phyloP scores from a whole-genome alignment of 768 basidiomycete species.

The Jaapia argillacea region DNA sequence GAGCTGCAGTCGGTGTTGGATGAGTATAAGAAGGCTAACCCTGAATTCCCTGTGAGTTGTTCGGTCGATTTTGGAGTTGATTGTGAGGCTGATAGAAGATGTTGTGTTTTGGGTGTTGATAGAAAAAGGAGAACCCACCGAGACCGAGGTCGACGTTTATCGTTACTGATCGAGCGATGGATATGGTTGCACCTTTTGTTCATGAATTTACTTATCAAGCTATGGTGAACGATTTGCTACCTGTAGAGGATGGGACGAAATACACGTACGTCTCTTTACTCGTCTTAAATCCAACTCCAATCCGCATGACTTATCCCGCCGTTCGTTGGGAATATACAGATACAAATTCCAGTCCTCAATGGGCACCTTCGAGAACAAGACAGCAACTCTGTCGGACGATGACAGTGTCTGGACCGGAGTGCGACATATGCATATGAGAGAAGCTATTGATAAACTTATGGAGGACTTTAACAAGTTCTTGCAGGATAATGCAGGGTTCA shows the following conservation, averaged over 20 bases:
- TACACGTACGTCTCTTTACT: conserved; percentile 69
- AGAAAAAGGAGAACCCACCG: conserved; percentile 22
- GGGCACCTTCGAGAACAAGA: conserved; percentile 83
- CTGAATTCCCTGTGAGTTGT: conserved; percentile 76
- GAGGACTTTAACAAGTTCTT: conserved; percentile 91
- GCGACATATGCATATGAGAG: conserved; percentile 97
- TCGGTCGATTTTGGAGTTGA: too few species aligned
- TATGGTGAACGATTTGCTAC: conserved; percentile 92
- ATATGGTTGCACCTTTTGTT: conserved; percentile 78
- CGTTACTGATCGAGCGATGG: conserved; percentile 96
- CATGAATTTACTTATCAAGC: conserved; percentile 99
- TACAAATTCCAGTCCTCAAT: conserved; percentile 90
- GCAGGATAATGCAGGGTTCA: conserved; percentile 90
- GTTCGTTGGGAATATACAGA: too few species aligned
- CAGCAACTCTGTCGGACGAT: conserved; percentile 72
- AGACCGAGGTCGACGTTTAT: conserved; percentile 77
- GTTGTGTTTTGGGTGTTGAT: conserved; percentile 23
- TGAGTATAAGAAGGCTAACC: conserved; percentile 76
- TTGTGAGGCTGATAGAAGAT: too few species aligned
- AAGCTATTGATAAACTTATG: conserved; percentile 96
- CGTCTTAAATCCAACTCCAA: too few species aligned
- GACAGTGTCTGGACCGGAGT: conserved; percentile 90
- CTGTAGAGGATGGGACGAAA: conserved; percentile 75
- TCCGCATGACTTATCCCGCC: too few species aligned
- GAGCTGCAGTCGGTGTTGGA: conserved; percentile 80